Evolutionary conservation across 2,329 filamentous ascomycete species (phyloP), one percentile per base, ranked within the genome.

Genomic region (Thelonectria olida): DNA sequence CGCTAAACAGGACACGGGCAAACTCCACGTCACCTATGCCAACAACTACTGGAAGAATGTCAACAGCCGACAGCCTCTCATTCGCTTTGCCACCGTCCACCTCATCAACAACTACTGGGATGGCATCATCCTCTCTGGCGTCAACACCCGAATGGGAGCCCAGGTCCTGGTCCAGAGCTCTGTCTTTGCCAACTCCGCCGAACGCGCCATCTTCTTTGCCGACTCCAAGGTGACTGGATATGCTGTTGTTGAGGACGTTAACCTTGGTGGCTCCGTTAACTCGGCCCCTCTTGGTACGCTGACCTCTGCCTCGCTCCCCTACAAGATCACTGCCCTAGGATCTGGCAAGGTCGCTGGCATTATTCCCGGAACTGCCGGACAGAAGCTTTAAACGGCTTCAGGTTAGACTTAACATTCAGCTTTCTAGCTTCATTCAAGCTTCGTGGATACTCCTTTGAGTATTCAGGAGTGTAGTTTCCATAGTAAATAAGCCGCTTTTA

Each of bases 1-100:
- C 76, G 78, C 66, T 25, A 76, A 70, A 23, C 80, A 88, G 67
- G 89, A 91, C 75, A 84, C 71, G 2, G 88, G 88, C 67, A 82
- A 88, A 72, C 80, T 91, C 28, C 84, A 79, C 70, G 78, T 91
- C 55, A 91, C 89, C 49, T 89, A 88, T 72, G 82, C 83, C 76
- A 85, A 89, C 80, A 91, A 91, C 83, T 81, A 86, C 80, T 90
- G 82, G 81, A 71, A 73, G 66, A 89, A 90, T 78, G 74, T 90
- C 72, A 87, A 87, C 82, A 88, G 85, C 17, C 88, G 89, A 50
- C 79, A 78, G 1, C 89, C 89, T 1, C 85, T 83, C 2, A 72
- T 90, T 72, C 87, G 88, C 66, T 91, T 91, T 75, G 89, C 88
- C n/a, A 90, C 86, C 8, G 87, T 69, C 8, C 89, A 91, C 75